A percentile compares a stretch with the other conserved stretches of the same genome.
Evolutionary conservation across 176 grass and related monocot species (phyloP).

Genomic region (Pontederia paniculata): DNA sequence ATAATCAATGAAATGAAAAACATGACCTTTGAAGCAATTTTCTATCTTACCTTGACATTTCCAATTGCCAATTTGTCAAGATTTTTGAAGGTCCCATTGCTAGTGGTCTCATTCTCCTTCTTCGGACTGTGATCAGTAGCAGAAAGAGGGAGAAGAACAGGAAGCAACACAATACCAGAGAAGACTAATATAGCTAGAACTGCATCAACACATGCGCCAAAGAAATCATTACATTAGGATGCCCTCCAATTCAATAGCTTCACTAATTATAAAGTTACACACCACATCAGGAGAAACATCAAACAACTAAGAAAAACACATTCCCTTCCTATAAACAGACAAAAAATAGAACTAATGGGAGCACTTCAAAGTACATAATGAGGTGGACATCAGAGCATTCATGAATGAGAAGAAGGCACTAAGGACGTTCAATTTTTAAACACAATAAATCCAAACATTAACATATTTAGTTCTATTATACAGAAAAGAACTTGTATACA

Average conservation of each 20-base stretch:
- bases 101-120: neutral
- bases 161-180: conserved; percentile 65
- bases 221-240: neutral
- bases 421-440: too few species aligned
- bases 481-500: too few species aligned
- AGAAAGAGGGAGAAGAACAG: conserved; percentile 61
- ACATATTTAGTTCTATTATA: too few species aligned
- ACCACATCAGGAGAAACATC: neutral
- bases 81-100: conserved; percentile 10
- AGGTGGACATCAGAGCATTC: too few species aligned
- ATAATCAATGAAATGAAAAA: too few species aligned
- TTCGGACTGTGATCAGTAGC: conserved; percentile 37
- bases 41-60: conserved; percentile 39
- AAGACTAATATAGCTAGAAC: conserved; percentile 64
- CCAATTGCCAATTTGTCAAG: conserved; percentile 66
- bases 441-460: too few species aligned
- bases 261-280: neutral
- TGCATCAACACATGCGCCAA: conserved; percentile 24
- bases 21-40: too few species aligned
- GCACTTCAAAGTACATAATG: too few species aligned
- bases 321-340: too few species aligned
- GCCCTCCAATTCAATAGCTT: neutral
- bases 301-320: too few species aligned
- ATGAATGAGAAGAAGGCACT: too few species aligned
- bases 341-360: too few species aligned